Conservation (phyloP, 345 rosid species). For the Ricinus communis region DNA sequence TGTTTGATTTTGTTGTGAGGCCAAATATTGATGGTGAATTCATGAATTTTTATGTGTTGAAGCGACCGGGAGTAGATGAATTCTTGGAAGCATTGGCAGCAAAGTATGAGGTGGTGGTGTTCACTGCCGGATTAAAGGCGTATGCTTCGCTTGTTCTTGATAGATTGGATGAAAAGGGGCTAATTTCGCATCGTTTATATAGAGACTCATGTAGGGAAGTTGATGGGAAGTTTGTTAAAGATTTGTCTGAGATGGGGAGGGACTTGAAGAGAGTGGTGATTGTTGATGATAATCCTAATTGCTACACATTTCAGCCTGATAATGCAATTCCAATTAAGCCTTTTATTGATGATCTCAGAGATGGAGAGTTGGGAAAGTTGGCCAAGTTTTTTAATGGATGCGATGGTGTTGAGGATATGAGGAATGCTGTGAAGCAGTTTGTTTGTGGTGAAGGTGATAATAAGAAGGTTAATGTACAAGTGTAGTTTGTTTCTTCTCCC, state of each 20-base stretch:
- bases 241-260: constrained; percentile 66
- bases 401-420: constrained; percentile 59
- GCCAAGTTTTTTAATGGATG: constrained; percentile 52
- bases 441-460: constrained; percentile 13
- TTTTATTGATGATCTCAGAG: constrained; percentile 52
- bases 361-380: constrained; percentile 56
- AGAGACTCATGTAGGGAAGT: constrained; percentile 64
- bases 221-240: constrained; percentile 75
- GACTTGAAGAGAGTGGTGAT: constrained; percentile 61
- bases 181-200: constrained; percentile 67
- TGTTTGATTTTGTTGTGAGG: constrained; percentile 62
- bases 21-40: constrained; percentile 63
- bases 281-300: constrained; percentile 82
- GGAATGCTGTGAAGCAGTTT: constrained; percentile 63
- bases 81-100: constrained; percentile 55
- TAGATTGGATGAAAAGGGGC: constrained; percentile 47
- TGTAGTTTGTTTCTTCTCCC: not conserved
- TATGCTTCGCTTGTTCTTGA: constrained; percentile 81
- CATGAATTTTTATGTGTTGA: constrained; percentile 66
- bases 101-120: constrained; percentile 70
- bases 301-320: constrained; percentile 70
- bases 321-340: constrained; percentile 77
- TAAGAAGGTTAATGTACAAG: not conserved
- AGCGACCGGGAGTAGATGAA: constrained; percentile 82
- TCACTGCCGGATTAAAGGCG: constrained; percentile 83